phyloP scores from a whole-genome alignment of 1,284 basidiomycete species.

The Moniliophthora roreri region DNA sequence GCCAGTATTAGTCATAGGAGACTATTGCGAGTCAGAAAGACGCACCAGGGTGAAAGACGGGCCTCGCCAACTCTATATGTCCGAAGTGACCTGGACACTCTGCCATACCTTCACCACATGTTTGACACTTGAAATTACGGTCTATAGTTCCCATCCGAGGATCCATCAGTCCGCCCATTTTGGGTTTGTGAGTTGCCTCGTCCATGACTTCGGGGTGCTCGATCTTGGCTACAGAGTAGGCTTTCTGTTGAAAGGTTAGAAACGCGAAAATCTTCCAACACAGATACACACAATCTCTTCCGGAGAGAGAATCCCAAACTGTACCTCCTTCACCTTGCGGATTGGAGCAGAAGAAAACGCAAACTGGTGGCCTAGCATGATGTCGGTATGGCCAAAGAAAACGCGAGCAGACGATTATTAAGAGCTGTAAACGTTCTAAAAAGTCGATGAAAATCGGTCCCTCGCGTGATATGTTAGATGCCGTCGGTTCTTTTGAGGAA shows the following conservation, averaged over 20 bases:
- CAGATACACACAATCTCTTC: slow-evolving; percentile 89
- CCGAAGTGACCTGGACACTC: slow-evolving; percentile 99
- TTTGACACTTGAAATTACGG: slow-evolving; percentile 99
- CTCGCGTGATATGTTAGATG: neutral
- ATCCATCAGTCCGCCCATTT: slow-evolving; percentile 94
- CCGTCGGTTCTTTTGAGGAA: slow-evolving; percentile 7
- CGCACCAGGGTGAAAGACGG: slow-evolving; percentile 95
- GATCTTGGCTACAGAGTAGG: slow-evolving; percentile 96
- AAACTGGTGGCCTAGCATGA: slow-evolving; percentile 83
- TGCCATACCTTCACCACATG: slow-evolving; percentile 98
- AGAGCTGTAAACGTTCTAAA: neutral
- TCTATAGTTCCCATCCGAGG: slow-evolving; percentile 98
- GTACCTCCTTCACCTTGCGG: slow-evolving; percentile 95
- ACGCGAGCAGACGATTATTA: neutral
- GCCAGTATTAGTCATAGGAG: slow-evolving; percentile 3
- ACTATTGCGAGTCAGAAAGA: slow-evolving; percentile 16
- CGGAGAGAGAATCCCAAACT: slow-evolving; percentile 99
- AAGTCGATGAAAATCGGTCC: neutral
- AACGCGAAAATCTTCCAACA: slow-evolving; percentile 13
- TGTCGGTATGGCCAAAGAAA: neutral
- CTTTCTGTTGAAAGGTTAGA: slow-evolving; percentile 67
- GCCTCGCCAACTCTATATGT: slow-evolving; percentile 95
- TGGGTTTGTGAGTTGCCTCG: slow-evolving; percentile 85
- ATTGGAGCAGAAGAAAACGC: slow-evolving; percentile 92
- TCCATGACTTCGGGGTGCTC: slow-evolving; percentile 99